phyloP scores from a whole-genome alignment of 2,329 filamentous ascomycete species.

The Scytalidium lignicola region DNA sequence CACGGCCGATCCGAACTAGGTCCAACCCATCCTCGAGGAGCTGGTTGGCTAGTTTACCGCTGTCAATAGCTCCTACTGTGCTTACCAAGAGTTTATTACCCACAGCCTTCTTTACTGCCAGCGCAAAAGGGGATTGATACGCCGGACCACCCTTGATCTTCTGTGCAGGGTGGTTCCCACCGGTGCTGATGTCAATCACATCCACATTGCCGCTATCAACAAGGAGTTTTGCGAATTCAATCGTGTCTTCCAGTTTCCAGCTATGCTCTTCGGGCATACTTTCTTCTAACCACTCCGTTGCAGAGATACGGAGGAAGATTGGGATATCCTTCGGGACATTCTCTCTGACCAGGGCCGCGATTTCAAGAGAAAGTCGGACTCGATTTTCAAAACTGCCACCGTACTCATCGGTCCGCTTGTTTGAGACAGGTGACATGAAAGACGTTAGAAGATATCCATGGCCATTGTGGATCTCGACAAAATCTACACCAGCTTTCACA shows the following conservation, averaged over 20 bases:
- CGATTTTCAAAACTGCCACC: constrained; percentile 67
- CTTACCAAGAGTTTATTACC: constrained; percentile 47
- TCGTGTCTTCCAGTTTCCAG: constrained; percentile 63
- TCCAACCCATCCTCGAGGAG: constrained; percentile 43
- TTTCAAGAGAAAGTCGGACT: constrained; percentile 59
- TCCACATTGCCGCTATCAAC: constrained; percentile 67
- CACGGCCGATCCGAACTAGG: constrained; percentile 40
- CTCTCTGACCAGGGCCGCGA: constrained; percentile 55
- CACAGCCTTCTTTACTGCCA: constrained; percentile 63
- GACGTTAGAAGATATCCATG: constrained; percentile 70
- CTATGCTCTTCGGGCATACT: constrained; percentile 50
- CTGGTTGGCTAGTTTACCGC: constrained; percentile 37
- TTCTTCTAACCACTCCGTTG: constrained; percentile 55
- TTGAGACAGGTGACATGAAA: constrained; percentile 64
- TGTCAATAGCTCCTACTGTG: constrained; percentile 42
- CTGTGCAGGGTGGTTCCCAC: constrained; percentile 56
- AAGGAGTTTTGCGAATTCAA: constrained; percentile 56
- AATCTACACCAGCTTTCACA: constrained; percentile 61
- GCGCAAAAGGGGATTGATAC: constrained; percentile 66
- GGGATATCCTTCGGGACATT: constrained; percentile 62
- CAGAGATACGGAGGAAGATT: constrained; percentile 66
- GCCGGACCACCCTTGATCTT: constrained; percentile 53
- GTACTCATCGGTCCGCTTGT: constrained; percentile 62
- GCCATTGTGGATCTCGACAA: constrained; percentile 72
- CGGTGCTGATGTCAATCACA: constrained; percentile 65